These are phyloP conservation scores for Xylaria sp. DNA, from an alignment of 2,329 filamentous ascomycete species.

Conservation along the genomic window DNA sequence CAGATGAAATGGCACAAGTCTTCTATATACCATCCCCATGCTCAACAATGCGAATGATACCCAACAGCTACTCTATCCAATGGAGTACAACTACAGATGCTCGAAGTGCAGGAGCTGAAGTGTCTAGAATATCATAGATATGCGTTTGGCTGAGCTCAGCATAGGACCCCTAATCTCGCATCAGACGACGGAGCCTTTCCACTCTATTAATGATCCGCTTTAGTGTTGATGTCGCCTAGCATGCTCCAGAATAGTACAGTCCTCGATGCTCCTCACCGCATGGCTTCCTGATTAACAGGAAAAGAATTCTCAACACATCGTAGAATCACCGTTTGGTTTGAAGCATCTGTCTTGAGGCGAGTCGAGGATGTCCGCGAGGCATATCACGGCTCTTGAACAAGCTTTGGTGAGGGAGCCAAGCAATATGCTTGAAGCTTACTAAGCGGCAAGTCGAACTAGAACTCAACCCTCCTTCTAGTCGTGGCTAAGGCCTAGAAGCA, in stretches of 20 bases:
- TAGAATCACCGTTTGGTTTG: background rate
- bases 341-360: too few species aligned
- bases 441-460: background rate
- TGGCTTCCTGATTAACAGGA: too few species aligned
- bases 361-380: background rate
- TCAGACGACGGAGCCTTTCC: background rate
- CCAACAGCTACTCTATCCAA: background rate
- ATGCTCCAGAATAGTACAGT: background rate
- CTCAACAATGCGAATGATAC: background rate
- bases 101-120: background rate
- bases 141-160: slow-evolving; percentile 21
- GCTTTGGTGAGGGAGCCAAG: background rate
- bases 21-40: background rate
- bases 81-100: background rate
- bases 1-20: background rate
- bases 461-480: background rate
- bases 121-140: background rate
- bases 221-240: background rate
- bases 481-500: slow-evolving; percentile 6
- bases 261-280: background rate
- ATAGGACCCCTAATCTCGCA: slow-evolving; percentile 6
- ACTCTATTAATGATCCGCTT: background rate
- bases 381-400: slow-evolving; percentile 6
- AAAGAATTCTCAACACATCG: too few species aligned
- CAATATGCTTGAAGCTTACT: slow-evolving; percentile 2